Evolutionary conservation across 2,329 filamentous ascomycete species (phyloP).

Genomic region (Epichloe typhina): DNA sequence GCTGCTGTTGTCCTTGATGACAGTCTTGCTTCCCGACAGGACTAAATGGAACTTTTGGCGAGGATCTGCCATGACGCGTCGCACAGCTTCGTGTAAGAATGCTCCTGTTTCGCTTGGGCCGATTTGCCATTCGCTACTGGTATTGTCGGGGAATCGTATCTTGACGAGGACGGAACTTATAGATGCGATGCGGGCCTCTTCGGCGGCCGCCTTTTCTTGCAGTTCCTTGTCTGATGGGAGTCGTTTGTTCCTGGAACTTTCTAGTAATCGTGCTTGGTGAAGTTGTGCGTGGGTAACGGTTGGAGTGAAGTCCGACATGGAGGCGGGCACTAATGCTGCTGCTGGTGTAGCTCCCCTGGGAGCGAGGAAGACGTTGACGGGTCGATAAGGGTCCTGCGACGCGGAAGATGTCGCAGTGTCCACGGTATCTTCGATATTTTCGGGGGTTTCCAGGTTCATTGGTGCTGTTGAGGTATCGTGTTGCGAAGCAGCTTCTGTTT

Average conservation of each 20-base stretch:
- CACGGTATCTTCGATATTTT: background rate
- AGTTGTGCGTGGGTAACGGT: conserved; percentile 64
- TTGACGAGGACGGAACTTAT: conserved; percentile 61
- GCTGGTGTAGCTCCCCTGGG: conserved; percentile 61
- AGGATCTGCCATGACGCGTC: conserved; percentile 52
- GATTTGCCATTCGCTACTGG: conserved; percentile 61
- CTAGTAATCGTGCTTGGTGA: conserved; percentile 55
- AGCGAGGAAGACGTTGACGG: conserved; percentile 64
- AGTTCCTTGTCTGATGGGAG: conserved; percentile 75
- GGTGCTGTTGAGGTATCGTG: conserved; percentile 4
- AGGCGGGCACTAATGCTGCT: conserved; percentile 53
- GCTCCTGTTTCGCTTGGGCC: conserved; percentile 53
- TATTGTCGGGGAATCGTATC: conserved; percentile 80
- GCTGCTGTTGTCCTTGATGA: conserved; percentile 33
- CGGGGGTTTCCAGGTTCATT: conserved; percentile 9
- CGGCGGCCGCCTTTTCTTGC: conserved; percentile 52
- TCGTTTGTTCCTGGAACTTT: conserved; percentile 55
- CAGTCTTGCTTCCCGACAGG: conserved; percentile 40
- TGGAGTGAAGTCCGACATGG: conserved; percentile 64
- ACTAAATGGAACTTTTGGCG: conserved; percentile 60
- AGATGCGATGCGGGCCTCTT: conserved; percentile 50
- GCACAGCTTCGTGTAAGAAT: conserved; percentile 62
- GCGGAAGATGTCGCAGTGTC: conserved; percentile 3
- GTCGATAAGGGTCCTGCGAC: conserved; percentile 26
- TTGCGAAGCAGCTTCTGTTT: conserved; percentile 1